phyloP scores from a whole-genome alignment of 1,284 basidiomycete species.

The Malassezia yamatoensis region DNA sequence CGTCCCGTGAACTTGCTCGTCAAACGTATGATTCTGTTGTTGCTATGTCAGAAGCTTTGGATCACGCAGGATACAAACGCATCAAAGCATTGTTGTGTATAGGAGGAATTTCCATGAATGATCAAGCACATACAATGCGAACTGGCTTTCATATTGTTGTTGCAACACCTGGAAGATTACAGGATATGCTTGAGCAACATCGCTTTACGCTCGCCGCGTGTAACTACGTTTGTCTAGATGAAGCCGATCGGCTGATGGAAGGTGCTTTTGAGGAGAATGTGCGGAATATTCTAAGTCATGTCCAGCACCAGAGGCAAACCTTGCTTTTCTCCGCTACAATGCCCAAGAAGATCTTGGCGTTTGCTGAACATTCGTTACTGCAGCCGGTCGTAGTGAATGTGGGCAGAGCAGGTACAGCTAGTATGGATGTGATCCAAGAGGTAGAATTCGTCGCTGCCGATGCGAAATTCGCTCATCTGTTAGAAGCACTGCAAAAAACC shows the following conservation, averaged over 20 bases:
- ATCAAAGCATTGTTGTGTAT: conserved; percentile 71
- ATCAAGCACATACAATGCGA: conserved; percentile 77
- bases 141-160: conserved; percentile 92
- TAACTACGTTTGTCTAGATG: conserved; percentile 87
- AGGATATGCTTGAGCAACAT: conserved; percentile 68
- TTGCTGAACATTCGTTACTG: conserved; percentile 88
- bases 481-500: conserved; percentile 96
- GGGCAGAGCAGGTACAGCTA: conserved; percentile 92
- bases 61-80: conserved; percentile 73
- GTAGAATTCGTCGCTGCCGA: conserved; percentile 99
- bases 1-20: conserved; percentile 42
- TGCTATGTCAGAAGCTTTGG: conserved; percentile 70
- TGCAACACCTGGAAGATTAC: conserved; percentile 56
- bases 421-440: conserved; percentile 89
- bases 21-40: conserved; percentile 93
- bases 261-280: conserved; percentile 98
- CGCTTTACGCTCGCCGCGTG: conserved; percentile 73
- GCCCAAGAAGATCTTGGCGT: conserved; percentile 97
- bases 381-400: conserved; percentile 91
- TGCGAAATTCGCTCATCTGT: conserved; percentile 95
- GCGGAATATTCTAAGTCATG: conserved; percentile 94
- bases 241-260: conserved; percentile 98
- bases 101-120: conserved; percentile 93
- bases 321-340: conserved; percentile 96
- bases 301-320: conserved; percentile 92